Conservation (phyloP, 1,284 basidiomycete genomes). For the Hemileia vastatrix region DNA sequence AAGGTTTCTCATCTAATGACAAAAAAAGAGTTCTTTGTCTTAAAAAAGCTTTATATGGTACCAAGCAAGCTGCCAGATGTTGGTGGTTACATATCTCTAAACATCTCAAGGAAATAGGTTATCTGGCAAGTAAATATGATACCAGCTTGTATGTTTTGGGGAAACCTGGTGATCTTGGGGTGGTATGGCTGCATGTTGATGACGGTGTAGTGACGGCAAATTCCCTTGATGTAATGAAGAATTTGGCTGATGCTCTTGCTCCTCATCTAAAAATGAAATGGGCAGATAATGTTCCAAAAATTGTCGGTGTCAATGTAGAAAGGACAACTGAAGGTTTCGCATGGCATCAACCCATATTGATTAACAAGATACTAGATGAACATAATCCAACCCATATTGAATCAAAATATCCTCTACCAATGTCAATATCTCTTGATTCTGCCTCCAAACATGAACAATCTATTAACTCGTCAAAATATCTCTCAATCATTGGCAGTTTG, state of each 20-base stretch:
- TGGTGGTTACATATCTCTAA: too few relatives aligned
- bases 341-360: not conserved
- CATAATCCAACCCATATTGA: too few relatives aligned
- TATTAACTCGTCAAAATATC: too few relatives aligned
- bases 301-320: not conserved
- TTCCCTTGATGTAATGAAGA: not conserved
- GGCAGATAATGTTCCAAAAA: not conserved
- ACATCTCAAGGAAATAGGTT: not conserved
- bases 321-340: not conserved
- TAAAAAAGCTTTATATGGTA: constrained; percentile 8
- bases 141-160: not conserved
- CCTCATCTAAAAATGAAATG: not conserved
- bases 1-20: too few relatives aligned
- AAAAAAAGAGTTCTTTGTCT: too few relatives aligned
- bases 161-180: not conserved
- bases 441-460: too few relatives aligned
- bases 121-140: not conserved
- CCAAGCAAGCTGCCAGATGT: not conserved
- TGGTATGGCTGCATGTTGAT: constrained; percentile 3
- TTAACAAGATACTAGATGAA: too few relatives aligned
- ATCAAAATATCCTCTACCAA: too few relatives aligned
- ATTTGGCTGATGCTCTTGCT: not conserved
- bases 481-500: not conserved
- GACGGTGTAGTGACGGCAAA: not conserved
- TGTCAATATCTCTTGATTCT: too few relatives aligned